Percentiles rank a stretch among this genome's conserved stretches.
Evolutionary conservation across 2,329 filamentous ascomycete species (phyloP).

Genomic region (Stylonectria norvegica): DNA sequence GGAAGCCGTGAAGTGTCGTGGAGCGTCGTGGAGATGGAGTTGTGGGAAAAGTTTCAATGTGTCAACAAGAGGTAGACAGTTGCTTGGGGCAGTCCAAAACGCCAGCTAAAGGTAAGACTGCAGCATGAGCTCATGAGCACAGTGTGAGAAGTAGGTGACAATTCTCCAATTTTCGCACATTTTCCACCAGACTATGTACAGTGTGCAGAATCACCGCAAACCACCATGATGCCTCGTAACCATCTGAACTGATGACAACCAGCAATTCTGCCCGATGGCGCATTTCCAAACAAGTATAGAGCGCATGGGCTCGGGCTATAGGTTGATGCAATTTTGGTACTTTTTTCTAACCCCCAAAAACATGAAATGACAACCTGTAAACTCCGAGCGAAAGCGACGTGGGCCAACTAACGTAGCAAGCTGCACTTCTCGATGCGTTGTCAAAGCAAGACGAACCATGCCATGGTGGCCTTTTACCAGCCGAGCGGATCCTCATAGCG

Average conservation of each 20-base stretch:
- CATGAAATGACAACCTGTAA: slow-evolving; percentile 20
- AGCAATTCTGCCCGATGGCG: slow-evolving; percentile 2
- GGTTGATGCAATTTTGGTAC: slow-evolving; percentile 10
- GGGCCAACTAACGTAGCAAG: no score
- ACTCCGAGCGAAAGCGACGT: no score
- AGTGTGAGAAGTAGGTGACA: slow-evolving; percentile 13
- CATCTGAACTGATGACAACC: no score
- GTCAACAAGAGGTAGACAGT: slow-evolving; percentile 9
- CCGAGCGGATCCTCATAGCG: no score
- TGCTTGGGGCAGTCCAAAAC: slow-evolving; percentile 18
- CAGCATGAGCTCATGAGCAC: slow-evolving; percentile 19
- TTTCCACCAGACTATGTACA: no score
- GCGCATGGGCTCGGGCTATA: slow-evolving; percentile 1
- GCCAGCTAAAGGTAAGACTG: slow-evolving; percentile 21
- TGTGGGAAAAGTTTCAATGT: slow-evolving; percentile 7
- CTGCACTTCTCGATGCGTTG: no score
- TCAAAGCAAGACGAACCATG: no score
- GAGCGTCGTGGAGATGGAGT: slow-evolving; percentile 4
- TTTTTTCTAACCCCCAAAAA: slow-evolving; percentile 21
- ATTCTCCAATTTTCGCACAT: background rate
- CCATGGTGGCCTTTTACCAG: no score
- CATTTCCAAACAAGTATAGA: slow-evolving; percentile 3
- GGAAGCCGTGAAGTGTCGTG: slow-evolving; percentile 1
- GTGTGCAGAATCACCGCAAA: no score
- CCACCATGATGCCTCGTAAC: no score